Evolutionary conservation across 2,329 filamentous ascomycete species (phyloP).

Genomic region (Parascedosporium putredinis): DNA sequence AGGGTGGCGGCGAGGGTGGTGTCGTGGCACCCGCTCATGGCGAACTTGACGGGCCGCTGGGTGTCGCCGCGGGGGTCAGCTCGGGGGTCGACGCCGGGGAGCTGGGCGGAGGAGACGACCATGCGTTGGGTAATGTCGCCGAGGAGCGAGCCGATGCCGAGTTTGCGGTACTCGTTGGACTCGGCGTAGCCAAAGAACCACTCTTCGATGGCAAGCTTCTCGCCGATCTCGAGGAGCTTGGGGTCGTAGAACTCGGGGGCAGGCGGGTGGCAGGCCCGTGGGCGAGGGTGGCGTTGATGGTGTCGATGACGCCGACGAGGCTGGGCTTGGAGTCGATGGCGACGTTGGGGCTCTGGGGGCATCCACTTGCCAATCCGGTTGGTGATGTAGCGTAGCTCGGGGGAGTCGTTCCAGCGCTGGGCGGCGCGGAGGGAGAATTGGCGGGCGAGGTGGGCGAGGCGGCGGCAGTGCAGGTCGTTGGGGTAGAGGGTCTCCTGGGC

Average conservation of each 20-base stretch:
- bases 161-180: slow-evolving; percentile 72
- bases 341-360: slow-evolving; percentile 58
- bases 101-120: slow-evolving; percentile 38
- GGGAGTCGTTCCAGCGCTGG: slow-evolving; percentile 61
- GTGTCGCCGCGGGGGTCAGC: background rate
- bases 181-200: slow-evolving; percentile 87
- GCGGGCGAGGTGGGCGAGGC: slow-evolving; percentile 58
- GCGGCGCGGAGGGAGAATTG: slow-evolving; percentile 65
- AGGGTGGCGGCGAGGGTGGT: slow-evolving; percentile 80
- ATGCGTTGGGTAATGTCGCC: slow-evolving; percentile 74
- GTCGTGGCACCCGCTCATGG: slow-evolving; percentile 80
- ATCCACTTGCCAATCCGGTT: slow-evolving; percentile 75
- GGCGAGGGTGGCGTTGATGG: slow-evolving; percentile 77
- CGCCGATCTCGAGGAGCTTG: slow-evolving; percentile 56
- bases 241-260: slow-evolving; percentile 80
- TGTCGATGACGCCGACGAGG: slow-evolving; percentile 87
- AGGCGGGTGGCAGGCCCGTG: slow-evolving; percentile 72
- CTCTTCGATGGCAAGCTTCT: slow-evolving; percentile 75
- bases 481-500: slow-evolving; percentile 71
- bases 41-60: slow-evolving; percentile 53
- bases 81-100: slow-evolving; percentile 44
- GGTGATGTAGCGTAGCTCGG: slow-evolving; percentile 77
- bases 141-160: slow-evolving; percentile 77
- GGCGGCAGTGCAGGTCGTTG: slow-evolving; percentile 63
- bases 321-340: slow-evolving; percentile 78